Conservation (phyloP, 805 yeast genomes). For the Kregervanrija delftensis region DNA sequence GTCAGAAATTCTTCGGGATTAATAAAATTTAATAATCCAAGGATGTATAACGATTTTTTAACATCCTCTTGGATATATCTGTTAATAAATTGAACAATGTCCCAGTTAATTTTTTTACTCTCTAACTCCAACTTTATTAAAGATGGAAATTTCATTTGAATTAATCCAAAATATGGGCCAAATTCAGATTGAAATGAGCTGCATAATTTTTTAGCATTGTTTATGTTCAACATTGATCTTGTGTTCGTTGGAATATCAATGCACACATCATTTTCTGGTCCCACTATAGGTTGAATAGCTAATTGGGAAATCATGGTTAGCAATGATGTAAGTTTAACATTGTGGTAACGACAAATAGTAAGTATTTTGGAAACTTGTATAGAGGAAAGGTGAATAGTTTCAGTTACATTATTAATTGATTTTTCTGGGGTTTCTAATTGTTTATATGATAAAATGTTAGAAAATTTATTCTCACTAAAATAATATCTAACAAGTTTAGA, state of each 20-base stretch:
- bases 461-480: not conserved
- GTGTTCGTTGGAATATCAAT: conserved; percentile 10
- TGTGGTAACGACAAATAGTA: conserved; percentile 2
- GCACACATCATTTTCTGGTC: conserved; percentile 6
- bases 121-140: conserved; percentile 1
- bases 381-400: not conserved
- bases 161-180: conserved; percentile 9
- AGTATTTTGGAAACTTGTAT: conserved; percentile 1
- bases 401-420: too few relatives aligned
- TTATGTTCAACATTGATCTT: conserved; percentile 4
- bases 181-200: conserved; percentile 2
- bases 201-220: not conserved
- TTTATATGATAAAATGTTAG: too few relatives aligned
- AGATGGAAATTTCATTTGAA: conserved; percentile 7
- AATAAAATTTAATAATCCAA: conserved; percentile 8
- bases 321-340: conserved; percentile 10
- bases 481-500: conserved; percentile 4
- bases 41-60: not conserved
- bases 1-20: conserved; percentile 6
- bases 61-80: conserved; percentile 1
- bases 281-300: conserved; percentile 8
- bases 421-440: too few relatives aligned
- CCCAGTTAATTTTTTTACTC: conserved; percentile 4
- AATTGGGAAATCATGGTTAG: conserved; percentile 7
- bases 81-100: conserved; percentile 2